A percentile compares a stretch with the other conserved stretches of the same genome.
These are phyloP conservation scores for Podaxis pistillaris DNA, from an alignment of 768 basidiomycete genomes.

Conservation along the genomic window DNA sequence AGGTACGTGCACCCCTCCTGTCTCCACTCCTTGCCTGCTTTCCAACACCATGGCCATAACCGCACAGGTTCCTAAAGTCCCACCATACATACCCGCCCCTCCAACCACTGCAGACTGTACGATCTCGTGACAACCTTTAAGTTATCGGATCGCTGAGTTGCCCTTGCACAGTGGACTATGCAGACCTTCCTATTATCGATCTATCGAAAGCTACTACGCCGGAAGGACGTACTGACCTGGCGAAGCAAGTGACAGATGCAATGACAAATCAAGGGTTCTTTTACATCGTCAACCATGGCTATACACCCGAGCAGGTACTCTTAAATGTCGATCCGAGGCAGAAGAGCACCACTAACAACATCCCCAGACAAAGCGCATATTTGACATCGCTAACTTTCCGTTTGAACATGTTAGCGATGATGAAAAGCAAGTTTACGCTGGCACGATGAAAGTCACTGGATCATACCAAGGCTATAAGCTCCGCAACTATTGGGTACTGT, in stretches of 20 bases:
- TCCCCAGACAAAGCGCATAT: constrained; percentile 43
- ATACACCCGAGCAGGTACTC: constrained; percentile 35
- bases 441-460: constrained; percentile 37
- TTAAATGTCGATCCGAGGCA: neutral
- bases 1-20: neutral
- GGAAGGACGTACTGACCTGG: constrained; percentile 37
- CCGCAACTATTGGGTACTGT: constrained; percentile 50
- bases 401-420: constrained; percentile 38
- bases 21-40: neutral
- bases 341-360: neutral
- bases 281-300: constrained; percentile 49
- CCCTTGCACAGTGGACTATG: constrained; percentile 31
- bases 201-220: constrained; percentile 37
- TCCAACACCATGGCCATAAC: neutral
- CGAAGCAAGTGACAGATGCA: constrained; percentile 41
- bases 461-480: constrained; percentile 58
- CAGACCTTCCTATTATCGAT: constrained; percentile 53
- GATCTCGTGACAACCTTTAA: neutral
- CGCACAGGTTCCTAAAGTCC: constrained; percentile 1
- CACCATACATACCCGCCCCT: constrained; percentile 22
- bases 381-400: constrained; percentile 47
- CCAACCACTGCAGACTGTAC: constrained; percentile 20
- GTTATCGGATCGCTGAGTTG: neutral
- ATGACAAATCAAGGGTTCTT: constrained; percentile 46
- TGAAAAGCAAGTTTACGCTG: constrained; percentile 43